A percentile compares a stretch with the other conserved stretches of the same genome.
Evolutionary conservation across 164 flowering plant genomes (phyloP).

Genomic region (Magnolia kwangsiensis): DNA sequence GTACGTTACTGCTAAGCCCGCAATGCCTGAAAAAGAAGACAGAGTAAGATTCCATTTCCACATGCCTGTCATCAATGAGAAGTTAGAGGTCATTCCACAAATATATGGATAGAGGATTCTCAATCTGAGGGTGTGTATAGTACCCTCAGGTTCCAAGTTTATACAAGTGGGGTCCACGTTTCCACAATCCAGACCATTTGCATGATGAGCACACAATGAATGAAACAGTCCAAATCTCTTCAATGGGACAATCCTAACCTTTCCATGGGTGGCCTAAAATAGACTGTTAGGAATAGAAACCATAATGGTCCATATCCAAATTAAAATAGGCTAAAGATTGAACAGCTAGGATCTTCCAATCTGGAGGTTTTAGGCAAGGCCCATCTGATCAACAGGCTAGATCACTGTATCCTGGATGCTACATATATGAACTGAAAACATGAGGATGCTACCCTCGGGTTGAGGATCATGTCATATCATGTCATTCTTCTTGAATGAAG

Average conservation of each 20-base stretch:
- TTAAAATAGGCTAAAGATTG: background rate
- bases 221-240: background rate
- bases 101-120: background rate
- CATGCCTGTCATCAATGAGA: background rate
- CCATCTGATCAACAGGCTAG: background rate
- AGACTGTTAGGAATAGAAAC: too few relatives aligned
- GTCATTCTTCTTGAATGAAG: background rate
- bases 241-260: background rate
- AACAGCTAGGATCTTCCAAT: background rate
- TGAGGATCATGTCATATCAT: background rate
- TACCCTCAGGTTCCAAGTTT: background rate
- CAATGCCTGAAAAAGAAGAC: constrained; percentile 29
- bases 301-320: background rate
- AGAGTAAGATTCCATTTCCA: constrained; percentile 2
- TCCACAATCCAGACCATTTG: background rate
- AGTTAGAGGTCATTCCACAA: background rate
- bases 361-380: background rate
- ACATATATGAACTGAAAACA: background rate
- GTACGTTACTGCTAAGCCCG: constrained; percentile 28
- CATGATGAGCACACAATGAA: background rate
- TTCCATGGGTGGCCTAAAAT: background rate
- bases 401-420: background rate
- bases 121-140: background rate
- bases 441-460: background rate
- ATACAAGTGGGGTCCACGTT: background rate